These are phyloP conservation scores for Trametes hirsuta DNA, from an alignment of 1,284 basidiomycete genomes.

Conservation along the genomic window DNA sequence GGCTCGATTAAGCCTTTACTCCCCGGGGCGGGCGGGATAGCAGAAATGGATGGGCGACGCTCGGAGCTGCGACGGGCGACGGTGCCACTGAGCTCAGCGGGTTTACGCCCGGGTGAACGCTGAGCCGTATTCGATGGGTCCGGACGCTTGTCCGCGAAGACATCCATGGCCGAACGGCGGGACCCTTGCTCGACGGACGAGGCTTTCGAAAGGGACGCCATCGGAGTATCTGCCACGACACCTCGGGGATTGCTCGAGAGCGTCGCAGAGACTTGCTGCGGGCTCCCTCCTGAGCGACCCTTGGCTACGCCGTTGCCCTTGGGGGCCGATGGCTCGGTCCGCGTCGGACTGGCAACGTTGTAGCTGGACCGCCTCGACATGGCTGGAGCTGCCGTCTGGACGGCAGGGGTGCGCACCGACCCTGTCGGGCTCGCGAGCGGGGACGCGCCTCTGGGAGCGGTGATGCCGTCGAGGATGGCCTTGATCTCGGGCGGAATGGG, in stretches of 20 bases:
- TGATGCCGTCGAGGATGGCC: slow-evolving; percentile 58
- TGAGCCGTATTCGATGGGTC: slow-evolving; percentile 38
- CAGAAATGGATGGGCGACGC: slow-evolving; percentile 53
- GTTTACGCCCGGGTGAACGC: slow-evolving; percentile 63
- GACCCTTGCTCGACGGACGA: slow-evolving; percentile 48
- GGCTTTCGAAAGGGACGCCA: slow-evolving; percentile 39
- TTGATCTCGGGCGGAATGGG: slow-evolving; percentile 73
- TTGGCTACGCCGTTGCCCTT: slow-evolving; percentile 41
- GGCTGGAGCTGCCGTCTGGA: slow-evolving; percentile 38
- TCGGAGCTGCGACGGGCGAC: slow-evolving; percentile 48
- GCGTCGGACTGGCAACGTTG: slow-evolving; percentile 34
- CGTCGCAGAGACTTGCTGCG: slow-evolving; percentile 44
- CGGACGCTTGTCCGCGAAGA: slow-evolving; percentile 50
- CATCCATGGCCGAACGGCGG: slow-evolving; percentile 51
- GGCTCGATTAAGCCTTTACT: slow-evolving; percentile 30
- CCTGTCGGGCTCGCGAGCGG: slow-evolving; percentile 35
- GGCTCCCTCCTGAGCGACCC: slow-evolving; percentile 49
- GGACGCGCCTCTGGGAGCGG: slow-evolving; percentile 26
- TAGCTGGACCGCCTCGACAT: slow-evolving; percentile 55
- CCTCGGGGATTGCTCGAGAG: slow-evolving; percentile 44
- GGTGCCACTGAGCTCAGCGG: slow-evolving; percentile 54
- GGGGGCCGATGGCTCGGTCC: slow-evolving; percentile 26
- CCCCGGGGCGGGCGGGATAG: slow-evolving; percentile 37
- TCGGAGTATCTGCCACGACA: slow-evolving; percentile 38
- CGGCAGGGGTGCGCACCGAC: slow-evolving; percentile 30